These are phyloP conservation scores for Mycena haematopus DNA, from an alignment of 768 basidiomycete genomes.

Conservation along the genomic window DNA sequence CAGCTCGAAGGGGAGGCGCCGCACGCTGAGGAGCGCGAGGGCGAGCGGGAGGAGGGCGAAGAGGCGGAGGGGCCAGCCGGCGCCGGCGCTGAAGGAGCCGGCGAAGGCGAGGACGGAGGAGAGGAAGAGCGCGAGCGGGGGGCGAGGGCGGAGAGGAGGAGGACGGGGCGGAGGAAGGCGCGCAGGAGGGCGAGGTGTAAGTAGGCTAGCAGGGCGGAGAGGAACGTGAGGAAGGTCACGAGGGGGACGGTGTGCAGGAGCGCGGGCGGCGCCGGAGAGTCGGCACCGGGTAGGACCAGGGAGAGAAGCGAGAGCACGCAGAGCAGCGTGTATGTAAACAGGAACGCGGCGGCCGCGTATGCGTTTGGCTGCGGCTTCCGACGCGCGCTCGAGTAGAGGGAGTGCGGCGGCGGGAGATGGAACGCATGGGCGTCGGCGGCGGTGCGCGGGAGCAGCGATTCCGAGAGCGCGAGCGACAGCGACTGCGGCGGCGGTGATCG, in stretches of 20 bases:
- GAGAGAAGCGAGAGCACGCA: slow-evolving; percentile 71
- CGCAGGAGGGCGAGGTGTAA: slow-evolving; percentile 76
- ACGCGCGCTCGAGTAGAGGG: slow-evolving; percentile 44
- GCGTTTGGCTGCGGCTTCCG: slow-evolving; percentile 78
- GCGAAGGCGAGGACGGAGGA: slow-evolving; percentile 84
- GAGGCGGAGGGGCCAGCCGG: slow-evolving; percentile 64
- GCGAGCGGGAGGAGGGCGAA: slow-evolving; percentile 79
- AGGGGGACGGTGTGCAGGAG: slow-evolving; percentile 81
- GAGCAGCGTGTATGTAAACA: slow-evolving; percentile 62
- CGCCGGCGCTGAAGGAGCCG: slow-evolving; percentile 41
- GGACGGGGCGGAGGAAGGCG: slow-evolving; percentile 84
- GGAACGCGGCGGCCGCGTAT: slow-evolving; percentile 71
- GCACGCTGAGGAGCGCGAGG: slow-evolving; percentile 72
- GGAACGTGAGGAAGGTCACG: slow-evolving; percentile 71
- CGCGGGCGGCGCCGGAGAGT: slow-evolving; percentile 56
- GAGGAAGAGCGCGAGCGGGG: slow-evolving; percentile 77
- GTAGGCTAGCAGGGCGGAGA: slow-evolving; percentile 76
- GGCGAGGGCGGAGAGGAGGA: slow-evolving; percentile 78
- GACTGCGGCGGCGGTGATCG: slow-evolving; percentile 56
- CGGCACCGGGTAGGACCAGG: slow-evolving; percentile 63
- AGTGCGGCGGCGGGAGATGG: slow-evolving; percentile 66
- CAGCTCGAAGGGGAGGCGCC: slow-evolving; percentile 69
- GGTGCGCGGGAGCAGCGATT: slow-evolving; percentile 73
- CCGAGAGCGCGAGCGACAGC: slow-evolving; percentile 65
- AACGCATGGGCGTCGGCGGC: slow-evolving; percentile 50